These are phyloP conservation scores for Carex pumila DNA, from an alignment of 176 grass and related monocot genomes.

Conservation along the genomic window DNA sequence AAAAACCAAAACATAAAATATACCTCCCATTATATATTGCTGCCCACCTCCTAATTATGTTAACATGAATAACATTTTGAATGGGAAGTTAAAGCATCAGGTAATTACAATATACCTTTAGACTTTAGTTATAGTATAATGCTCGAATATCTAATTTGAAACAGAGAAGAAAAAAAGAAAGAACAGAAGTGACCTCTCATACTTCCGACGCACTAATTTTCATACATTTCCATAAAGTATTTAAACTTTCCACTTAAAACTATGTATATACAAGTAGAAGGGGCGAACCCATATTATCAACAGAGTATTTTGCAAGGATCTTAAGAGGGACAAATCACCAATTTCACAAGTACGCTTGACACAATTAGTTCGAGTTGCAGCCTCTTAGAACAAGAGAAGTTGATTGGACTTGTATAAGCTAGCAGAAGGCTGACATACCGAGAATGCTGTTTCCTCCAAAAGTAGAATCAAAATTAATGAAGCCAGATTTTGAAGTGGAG, in stretches of 20 bases:
- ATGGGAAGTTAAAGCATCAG: background rate
- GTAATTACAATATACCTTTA: background rate
- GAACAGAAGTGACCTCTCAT: background rate
- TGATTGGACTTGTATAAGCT: slow-evolving; percentile 12
- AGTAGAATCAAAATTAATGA: slow-evolving; percentile 67
- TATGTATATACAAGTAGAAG: slow-evolving; percentile 4
- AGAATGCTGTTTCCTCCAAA: slow-evolving; percentile 50
- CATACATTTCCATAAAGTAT: background rate
- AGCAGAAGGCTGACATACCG: slow-evolving; percentile 52
- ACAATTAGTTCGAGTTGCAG: background rate
- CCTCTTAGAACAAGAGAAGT: slow-evolving; percentile 1
- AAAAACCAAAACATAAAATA: background rate
- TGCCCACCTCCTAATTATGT: background rate
- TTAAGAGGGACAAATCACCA: slow-evolving; percentile 6
- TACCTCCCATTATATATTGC: background rate
- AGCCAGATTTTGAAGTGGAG: slow-evolving; percentile 61
- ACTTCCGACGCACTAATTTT: background rate
- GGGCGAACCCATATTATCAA: background rate
- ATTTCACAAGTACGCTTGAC: background rate
- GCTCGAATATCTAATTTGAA: background rate
- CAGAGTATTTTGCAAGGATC: background rate
- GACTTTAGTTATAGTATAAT: background rate
- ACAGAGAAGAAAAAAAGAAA: background rate
- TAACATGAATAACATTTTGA: background rate
- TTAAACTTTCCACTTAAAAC: background rate